Evolutionary conservation across 352 stramenopile genomes (phyloP).

Genomic region (Phytophthora hibernalis): DNA sequence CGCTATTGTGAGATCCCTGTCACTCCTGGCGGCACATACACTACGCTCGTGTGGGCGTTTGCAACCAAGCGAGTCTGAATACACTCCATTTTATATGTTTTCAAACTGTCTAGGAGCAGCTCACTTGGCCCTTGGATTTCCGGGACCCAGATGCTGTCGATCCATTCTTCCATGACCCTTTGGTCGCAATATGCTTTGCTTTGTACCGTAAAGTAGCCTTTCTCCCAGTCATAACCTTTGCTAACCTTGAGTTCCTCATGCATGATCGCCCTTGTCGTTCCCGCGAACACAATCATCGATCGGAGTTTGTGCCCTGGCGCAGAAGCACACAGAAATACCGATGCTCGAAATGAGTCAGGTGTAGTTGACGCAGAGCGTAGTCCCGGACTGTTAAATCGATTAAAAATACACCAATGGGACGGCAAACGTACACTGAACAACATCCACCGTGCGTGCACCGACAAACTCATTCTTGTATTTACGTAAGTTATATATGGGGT

Average conservation of each 20-base stretch:
- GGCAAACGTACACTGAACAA: conserved; percentile 17
- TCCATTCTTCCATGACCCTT: neutral
- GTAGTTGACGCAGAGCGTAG: too few species aligned
- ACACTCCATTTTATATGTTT: neutral
- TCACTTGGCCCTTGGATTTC: neutral
- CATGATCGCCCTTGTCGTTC: conserved; percentile 5
- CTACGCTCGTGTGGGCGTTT: neutral
- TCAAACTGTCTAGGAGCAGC: neutral
- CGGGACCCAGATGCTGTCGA: neutral
- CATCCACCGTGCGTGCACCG: conserved; percentile 10
- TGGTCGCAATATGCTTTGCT: conserved; percentile 13
- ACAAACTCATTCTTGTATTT: neutral
- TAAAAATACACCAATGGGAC: too few species aligned
- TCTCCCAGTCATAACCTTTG: neutral
- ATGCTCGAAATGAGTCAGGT: conserved; percentile 15
- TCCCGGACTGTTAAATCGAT: too few species aligned
- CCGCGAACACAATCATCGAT: conserved; percentile 12
- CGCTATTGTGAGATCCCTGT: neutral
- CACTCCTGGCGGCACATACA: neutral
- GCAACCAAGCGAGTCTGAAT: neutral
- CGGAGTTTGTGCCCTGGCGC: conserved; percentile 4
- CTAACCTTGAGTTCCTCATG: conserved; percentile 1
- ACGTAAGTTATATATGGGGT: too few species aligned
- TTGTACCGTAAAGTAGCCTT: neutral
- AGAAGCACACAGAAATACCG: conserved; percentile 12